These are phyloP conservation scores for Domatiomyces globalis DNA, from an alignment of 2,329 filamentous ascomycete genomes.

Conservation along the genomic window DNA sequence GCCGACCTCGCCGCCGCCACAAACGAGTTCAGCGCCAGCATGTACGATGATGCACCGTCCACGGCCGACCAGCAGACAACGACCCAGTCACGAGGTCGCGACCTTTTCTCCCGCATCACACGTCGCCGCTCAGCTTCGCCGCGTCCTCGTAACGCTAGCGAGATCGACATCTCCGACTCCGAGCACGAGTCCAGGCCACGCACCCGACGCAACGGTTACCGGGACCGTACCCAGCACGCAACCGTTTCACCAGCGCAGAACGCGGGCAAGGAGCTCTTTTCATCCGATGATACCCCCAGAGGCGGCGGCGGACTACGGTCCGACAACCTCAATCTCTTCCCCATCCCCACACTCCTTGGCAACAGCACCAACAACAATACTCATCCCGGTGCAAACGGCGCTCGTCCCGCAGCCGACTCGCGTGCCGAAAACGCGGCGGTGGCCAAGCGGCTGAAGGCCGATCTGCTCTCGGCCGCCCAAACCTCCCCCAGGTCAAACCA, in stretches of 20 bases:
- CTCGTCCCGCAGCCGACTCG: conserved; percentile 34
- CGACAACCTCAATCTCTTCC: conserved; percentile 31
- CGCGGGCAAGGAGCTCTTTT: conserved; percentile 45
- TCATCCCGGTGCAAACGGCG: conserved; percentile 21
- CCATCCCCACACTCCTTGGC: conserved; percentile 19
- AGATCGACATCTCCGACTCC: conserved; percentile 29
- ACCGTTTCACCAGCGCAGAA: conserved; percentile 24
- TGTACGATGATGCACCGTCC: conserved; percentile 61
- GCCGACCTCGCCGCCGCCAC: conserved; percentile 30
- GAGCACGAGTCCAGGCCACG: conserved; percentile 23
- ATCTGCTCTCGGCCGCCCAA: conserved; percentile 40
- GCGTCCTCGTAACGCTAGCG: conserved; percentile 28
- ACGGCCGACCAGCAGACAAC: conserved; percentile 20
- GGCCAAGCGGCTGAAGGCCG: conserved; percentile 34
- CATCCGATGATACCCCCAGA: conserved; percentile 14
- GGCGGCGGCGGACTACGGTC: conserved; percentile 4
- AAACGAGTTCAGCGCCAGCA: conserved; percentile 52
- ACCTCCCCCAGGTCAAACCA: conserved; percentile 26
- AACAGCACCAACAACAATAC: conserved; percentile 21
- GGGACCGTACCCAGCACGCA: conserved; percentile 26
- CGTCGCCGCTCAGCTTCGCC: conserved; percentile 49
- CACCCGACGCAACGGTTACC: conserved; percentile 26
- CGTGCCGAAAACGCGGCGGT: conserved; percentile 24
- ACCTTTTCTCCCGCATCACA: conserved; percentile 28
- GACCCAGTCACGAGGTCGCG: conserved; percentile 15